phyloP scores from a whole-genome alignment of 306 rosid genomes.

The Cicer pinnatifidum region DNA sequence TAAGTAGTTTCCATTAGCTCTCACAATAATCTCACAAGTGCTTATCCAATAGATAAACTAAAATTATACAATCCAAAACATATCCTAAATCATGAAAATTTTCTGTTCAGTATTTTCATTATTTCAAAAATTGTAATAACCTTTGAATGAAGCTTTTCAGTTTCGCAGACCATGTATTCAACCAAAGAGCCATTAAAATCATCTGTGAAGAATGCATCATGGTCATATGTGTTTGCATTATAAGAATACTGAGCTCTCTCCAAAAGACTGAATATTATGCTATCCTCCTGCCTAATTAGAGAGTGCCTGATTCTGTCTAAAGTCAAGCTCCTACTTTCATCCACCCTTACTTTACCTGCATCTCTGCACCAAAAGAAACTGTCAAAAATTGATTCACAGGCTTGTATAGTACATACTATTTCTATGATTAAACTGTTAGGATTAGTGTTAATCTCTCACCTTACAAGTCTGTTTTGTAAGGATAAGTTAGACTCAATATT shows the following conservation, averaged over 20 bases:
- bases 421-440: slow-evolving; percentile 1
- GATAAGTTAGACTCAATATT: too few relatives aligned
- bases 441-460: not conserved
- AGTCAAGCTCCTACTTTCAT: slow-evolving; percentile 60
- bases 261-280: slow-evolving; percentile 66
- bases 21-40: too few relatives aligned
- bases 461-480: too few relatives aligned
- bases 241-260: slow-evolving; percentile 68
- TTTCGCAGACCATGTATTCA: slow-evolving; percentile 65
- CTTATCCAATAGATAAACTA: too few relatives aligned
- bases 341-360: slow-evolving; percentile 57
- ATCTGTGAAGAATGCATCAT: slow-evolving; percentile 53
- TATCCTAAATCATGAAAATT: not conserved
- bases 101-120: slow-evolving; percentile 11
- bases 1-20: too few relatives aligned
- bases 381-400: slow-evolving; percentile 20
- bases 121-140: slow-evolving; percentile 43
- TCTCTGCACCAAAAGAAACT: slow-evolving; percentile 44
- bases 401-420: not conserved
- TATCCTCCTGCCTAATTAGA: slow-evolving; percentile 70
- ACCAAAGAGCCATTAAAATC: slow-evolving; percentile 67
- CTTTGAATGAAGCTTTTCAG: slow-evolving; percentile 75
- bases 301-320: slow-evolving; percentile 57
- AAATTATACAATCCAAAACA: too few relatives aligned
- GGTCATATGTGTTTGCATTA: slow-evolving; percentile 60